phyloP scores from a whole-genome alignment of 495 filamentous ascomycete genomes.

The Hypoxylon fuscum region DNA sequence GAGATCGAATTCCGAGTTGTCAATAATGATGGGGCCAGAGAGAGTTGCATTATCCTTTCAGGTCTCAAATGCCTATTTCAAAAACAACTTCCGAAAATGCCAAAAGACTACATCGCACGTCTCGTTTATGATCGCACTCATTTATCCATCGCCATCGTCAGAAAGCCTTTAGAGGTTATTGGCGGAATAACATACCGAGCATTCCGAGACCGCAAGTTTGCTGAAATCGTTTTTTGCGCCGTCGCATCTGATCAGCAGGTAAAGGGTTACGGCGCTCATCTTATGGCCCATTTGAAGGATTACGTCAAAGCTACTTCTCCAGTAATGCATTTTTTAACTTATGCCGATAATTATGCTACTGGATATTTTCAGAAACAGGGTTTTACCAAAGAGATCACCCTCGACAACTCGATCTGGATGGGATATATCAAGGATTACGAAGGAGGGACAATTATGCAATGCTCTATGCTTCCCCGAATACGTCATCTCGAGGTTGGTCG shows the following conservation, averaged over 20 bases:
- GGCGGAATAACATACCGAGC: slow-evolving; percentile 97
- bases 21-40: slow-evolving; percentile 89
- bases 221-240: slow-evolving; percentile 98
- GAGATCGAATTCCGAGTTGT: slow-evolving; percentile 98
- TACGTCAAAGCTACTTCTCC: slow-evolving; percentile 97
- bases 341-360: slow-evolving; percentile 98
- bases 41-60: slow-evolving; percentile 93
- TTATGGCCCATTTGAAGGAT: slow-evolving; percentile 98
- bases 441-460: slow-evolving; percentile 99
- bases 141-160: slow-evolving; percentile 95
- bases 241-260: slow-evolving; percentile 98
- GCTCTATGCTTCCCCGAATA: slow-evolving; percentile 93
- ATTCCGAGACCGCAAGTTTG: slow-evolving; percentile 91
- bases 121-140: slow-evolving; percentile 97
- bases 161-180: slow-evolving; percentile 93
- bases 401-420: slow-evolving; percentile 96
- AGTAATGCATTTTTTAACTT: slow-evolving; percentile 98
- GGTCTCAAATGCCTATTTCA: slow-evolving; percentile 98
- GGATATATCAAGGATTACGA: slow-evolving; percentile 99
- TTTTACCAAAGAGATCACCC: slow-evolving; percentile 97
- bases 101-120: slow-evolving; percentile 96
- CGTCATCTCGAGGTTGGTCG: slow-evolving; percentile 93
- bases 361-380: slow-evolving; percentile 99
- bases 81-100: slow-evolving; percentile 98
- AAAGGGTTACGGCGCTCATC: slow-evolving; percentile 96